Base-by-base conservation (phyloP, 768 basidiomycete species). In the Gloeopeniophorella convolvens region DNA sequence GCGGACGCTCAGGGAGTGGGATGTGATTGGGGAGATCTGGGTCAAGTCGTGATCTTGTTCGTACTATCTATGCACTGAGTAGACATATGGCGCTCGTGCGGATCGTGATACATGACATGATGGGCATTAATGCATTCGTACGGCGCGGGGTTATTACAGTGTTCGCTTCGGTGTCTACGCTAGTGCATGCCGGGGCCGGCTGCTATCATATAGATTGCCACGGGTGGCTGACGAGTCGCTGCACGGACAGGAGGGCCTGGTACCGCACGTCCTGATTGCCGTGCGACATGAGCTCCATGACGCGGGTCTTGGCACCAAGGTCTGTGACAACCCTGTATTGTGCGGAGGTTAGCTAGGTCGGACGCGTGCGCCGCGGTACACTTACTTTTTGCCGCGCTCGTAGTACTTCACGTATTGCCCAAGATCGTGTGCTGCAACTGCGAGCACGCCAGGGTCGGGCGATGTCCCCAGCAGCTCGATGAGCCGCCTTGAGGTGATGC, bases 221-320 rank as follows among this genome's bases (percentile, higher is more conserved):
- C 8, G 89, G 83, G 59, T 94, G 90, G 64, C 90, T 92, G 61
- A 96, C 87, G 27, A 96, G 80, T 47, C 85, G 80, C 64, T 97
- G 93, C 8, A 94, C 93, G 5, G 89, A 85, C 31, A 97, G 71
- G 31, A 98, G 72, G 2, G 93, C 92, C 50, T 85, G 84, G 73
- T 98, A 99, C 58, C 91, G 80, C 47, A 97, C 92, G 60, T 98
- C 88, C 18, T 86, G 72, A 64, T 92, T 82, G 27, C 77, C 70
- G 65, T 97, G 90, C 0, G 84, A 81, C 90, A 98, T 94, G 44
- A 99, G 76, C 62, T 92, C 87, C 89, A 91, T 91, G 4, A 87
- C 84, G 21, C 83, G 75, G 3, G 77, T 78, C 70, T 99, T 99
- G 3, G 81, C 96, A 35, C 89, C 87, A 27, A 94, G 71, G 53